Base-by-base conservation (phyloP, 805 yeast genomes). In the Metschnikowia anglica region DNA sequence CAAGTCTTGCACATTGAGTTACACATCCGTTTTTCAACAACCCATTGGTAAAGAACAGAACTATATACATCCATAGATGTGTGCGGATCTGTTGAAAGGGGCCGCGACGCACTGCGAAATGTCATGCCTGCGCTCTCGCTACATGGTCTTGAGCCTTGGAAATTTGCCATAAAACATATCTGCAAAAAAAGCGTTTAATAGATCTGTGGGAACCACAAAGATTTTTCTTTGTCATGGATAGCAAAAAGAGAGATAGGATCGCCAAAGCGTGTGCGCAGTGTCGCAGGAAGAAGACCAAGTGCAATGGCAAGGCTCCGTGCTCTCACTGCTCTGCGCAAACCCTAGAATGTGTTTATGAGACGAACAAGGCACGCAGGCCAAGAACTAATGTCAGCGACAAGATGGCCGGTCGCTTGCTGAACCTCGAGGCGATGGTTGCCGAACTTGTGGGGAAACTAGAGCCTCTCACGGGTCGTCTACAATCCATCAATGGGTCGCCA, bases 191-290 rank as follows among this genome's bases (percentile, higher is more conserved):
- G n/a, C n/a, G n/a, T n/a, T n/a, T n/a, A n/a, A n/a, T n/a, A n/a
- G n/a, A n/a, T n/a, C n/a, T n/a, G n/a, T n/a, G n/a, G n/a, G n/a
- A n/a, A n/a, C n/a, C n/a, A n/a, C n/a, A n/a, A n/a, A n/a, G n/a
- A n/a, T n/a, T n/a, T n/a, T n/a, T n/a, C n/a, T n/a, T n/a, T n/a
- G n/a, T n/a, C n/a, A 35, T 35, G 33, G 39, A 35, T 5, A 11
- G 20, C 19, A 36, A 28, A n/a, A 41, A 41, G n/a, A 25, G 45
- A 31, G 45, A 40, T 15, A 34, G 56, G 0, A 44, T 46, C 15
- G 33, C 48, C 18, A 47, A 42, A 35, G 56, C 56, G 0, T 51
- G 56, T 20, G 49, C 44, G 20, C 34, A 37, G 4, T 53, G 56
- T 26, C 52, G 56, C 15, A 39, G 47, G 18, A 48, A 44, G 35